Base-by-base conservation (phyloP, 257 asterid species). In the Ehretia macrophylla region DNA sequence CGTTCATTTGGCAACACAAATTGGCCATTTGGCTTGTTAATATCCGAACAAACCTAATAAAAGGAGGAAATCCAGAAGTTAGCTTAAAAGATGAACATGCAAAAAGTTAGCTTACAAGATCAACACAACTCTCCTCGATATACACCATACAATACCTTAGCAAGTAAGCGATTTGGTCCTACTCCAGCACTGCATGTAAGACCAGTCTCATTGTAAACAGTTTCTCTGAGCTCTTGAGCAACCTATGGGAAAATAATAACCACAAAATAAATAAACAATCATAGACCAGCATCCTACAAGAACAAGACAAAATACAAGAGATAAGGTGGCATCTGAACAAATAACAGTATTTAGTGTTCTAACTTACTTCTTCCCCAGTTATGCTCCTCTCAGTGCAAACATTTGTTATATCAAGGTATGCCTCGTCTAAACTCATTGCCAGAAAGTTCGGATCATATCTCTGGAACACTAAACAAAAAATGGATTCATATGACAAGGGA, bases 161-260 rank as follows among this genome's bases (percentile, higher is more conserved):
- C 96, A 68, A 93, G 96, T 66, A 89, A 70, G 72, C 92, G 95
- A 70, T 93, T 93, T 63, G 99, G 86, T 20, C 83, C 94, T 42
- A 93, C 91, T 57, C 99, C 99, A 21, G 95, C 96, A 81, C 99
- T 93, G 68, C 99, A 93, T 17, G 97, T 93, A 58, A 92, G 90
- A 59, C 99, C 97, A 23, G 99, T 88, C 79, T 86, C 97, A 68
- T 68, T 66, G 71, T 57, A 65, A 35, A 92, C 82, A 68, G 79
- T 71, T 73, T 70, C 77, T 73, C 99, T 78, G 62, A 92, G 95
- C 77, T 81, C 97, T 79, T 78, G 87, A 39, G 99, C 96, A 59
- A 88, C 91, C 99, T 91, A 55, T 32, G 38, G 35, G 38, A 45
- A 49, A 76, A 67, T 44, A 57, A 72, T 58, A 67, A 68, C 42